These are phyloP conservation scores for Yamadazyma friedrichii DNA, from an alignment of 1,139 yeast species.

Conservation along the genomic window DNA sequence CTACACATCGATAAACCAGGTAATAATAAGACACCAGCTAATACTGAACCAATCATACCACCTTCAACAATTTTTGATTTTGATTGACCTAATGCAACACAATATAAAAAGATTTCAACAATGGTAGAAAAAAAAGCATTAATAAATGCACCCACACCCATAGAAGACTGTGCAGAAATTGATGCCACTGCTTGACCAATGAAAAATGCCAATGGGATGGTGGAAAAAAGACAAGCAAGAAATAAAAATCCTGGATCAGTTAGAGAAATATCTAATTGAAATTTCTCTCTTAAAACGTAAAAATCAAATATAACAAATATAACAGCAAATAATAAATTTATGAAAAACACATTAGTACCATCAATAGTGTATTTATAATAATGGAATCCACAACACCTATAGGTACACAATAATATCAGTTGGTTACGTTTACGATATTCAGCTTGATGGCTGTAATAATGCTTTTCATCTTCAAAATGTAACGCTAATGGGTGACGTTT, in stretches of 20 bases:
- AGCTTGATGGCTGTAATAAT: constrained; percentile 35
- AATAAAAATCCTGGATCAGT: constrained; percentile 68
- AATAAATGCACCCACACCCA: constrained; percentile 99
- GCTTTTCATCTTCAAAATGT: constrained; percentile 61
- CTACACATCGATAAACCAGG: constrained; percentile 98
- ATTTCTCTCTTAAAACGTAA: constrained; percentile 55
- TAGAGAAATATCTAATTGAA: constrained; percentile 48
- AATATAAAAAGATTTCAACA: constrained; percentile 88
- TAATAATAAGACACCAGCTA: constrained; percentile 86
- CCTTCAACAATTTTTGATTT: constrained; percentile 95
- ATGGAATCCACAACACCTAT: constrained; percentile 86
- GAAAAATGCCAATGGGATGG: constrained; percentile 91
- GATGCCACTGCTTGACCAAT: constrained; percentile 99
- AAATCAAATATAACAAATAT: constrained; percentile 81
- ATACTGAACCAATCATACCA: constrained; percentile 90
- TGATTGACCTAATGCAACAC: constrained; percentile 83
- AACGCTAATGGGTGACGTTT: constrained; percentile 90
- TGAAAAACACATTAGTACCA: constrained; percentile 91
- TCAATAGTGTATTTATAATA: constrained; percentile 95
- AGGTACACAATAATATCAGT: constrained; percentile 70
- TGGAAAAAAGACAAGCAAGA: constrained; percentile 73
- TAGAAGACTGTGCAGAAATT: constrained; percentile 95
- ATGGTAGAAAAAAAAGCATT: constrained; percentile 96
- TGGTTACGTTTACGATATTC: constrained; percentile 30
- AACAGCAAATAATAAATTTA: constrained; percentile 78